Conservation (phyloP, 192 early-diverging fungal genomes). For the Borealophlyctis nickersoniae region DNA sequence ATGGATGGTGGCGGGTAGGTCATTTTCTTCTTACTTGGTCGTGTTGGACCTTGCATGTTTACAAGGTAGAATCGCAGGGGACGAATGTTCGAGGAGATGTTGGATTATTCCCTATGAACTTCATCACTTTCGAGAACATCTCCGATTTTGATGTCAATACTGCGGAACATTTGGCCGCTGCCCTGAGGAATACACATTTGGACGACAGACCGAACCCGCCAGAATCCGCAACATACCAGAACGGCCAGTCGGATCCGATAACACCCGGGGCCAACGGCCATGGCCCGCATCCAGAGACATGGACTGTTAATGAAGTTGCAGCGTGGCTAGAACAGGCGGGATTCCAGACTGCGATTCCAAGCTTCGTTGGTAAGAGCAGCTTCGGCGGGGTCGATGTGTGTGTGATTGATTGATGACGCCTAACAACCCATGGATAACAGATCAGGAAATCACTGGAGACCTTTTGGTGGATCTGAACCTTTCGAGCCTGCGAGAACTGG, state of each 20-base stretch:
- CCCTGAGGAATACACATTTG: neutral
- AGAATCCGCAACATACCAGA: too few species aligned
- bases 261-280: neutral
- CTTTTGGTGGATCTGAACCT: conserved; percentile 61
- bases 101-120: conserved; percentile 75
- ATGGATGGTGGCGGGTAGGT: conserved; percentile 71
- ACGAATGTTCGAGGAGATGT: conserved; percentile 59
- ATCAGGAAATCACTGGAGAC: conserved; percentile 67
- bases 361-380: neutral
- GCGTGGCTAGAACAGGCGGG: conserved; percentile 56
- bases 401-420: neutral
- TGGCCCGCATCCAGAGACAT: conserved; percentile 37
- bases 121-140: conserved; percentile 41
- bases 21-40: too few species aligned
- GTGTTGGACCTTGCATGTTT: too few species aligned
- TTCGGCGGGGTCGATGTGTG: too few species aligned
- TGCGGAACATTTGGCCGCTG: neutral
- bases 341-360: conserved; percentile 17
- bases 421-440: conserved; percentile 30
- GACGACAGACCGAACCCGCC: too few species aligned
- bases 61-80: too few species aligned
- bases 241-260: neutral
- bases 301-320: conserved; percentile 58
- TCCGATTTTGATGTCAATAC: conserved; percentile 5
- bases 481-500: conserved; percentile 62